phyloP scores from a whole-genome alignment of 2,329 filamentous ascomycete genomes.

The Calonectria montana region DNA sequence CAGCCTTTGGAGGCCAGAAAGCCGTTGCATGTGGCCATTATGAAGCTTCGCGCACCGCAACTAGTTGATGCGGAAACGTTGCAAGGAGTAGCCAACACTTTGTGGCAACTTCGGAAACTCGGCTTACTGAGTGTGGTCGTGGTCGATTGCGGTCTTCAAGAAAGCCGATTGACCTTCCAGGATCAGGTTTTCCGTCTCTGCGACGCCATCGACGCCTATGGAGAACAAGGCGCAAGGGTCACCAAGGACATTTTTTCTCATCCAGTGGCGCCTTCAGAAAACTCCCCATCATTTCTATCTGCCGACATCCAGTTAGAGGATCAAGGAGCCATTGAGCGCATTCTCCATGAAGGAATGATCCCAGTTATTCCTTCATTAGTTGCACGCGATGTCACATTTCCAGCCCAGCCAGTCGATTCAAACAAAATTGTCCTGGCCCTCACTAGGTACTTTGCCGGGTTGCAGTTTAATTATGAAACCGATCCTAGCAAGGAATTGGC shows the following conservation, averaged over 20 bases:
- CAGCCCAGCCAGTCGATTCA: slow-evolving; percentile 54
- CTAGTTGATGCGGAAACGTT: slow-evolving; percentile 75
- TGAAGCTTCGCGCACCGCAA: slow-evolving; percentile 84
- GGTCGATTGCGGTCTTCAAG: slow-evolving; percentile 73
- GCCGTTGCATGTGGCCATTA: slow-evolving; percentile 76
- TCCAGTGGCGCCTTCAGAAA: not conserved
- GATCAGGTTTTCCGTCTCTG: slow-evolving; percentile 79
- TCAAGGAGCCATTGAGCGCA: slow-evolving; percentile 44
- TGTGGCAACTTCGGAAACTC: slow-evolving; percentile 84
- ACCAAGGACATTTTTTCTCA: slow-evolving; percentile 61
- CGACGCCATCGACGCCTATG: slow-evolving; percentile 78
- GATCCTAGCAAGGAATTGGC: slow-evolving; percentile 33
- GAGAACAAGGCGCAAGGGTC: slow-evolving; percentile 74
- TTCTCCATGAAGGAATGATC: slow-evolving; percentile 47
- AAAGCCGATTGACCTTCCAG: slow-evolving; percentile 55
- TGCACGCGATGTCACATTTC: slow-evolving; percentile 53
- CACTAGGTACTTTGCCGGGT: slow-evolving; percentile 78
- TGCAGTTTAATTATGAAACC: slow-evolving; percentile 57
- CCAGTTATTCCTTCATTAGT: slow-evolving; percentile 57
- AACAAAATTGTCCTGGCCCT: slow-evolving; percentile 80
- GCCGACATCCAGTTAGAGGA: slow-evolving; percentile 47
- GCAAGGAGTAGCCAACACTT: slow-evolving; percentile 81
- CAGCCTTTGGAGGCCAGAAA: slow-evolving; percentile 32
- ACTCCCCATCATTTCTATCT: slow-evolving; percentile 34
- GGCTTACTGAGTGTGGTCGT: slow-evolving; percentile 87